These are phyloP conservation scores for Tranzscheliella williamsii DNA, from an alignment of 1,284 basidiomycete species.

Conservation along the genomic window DNA sequence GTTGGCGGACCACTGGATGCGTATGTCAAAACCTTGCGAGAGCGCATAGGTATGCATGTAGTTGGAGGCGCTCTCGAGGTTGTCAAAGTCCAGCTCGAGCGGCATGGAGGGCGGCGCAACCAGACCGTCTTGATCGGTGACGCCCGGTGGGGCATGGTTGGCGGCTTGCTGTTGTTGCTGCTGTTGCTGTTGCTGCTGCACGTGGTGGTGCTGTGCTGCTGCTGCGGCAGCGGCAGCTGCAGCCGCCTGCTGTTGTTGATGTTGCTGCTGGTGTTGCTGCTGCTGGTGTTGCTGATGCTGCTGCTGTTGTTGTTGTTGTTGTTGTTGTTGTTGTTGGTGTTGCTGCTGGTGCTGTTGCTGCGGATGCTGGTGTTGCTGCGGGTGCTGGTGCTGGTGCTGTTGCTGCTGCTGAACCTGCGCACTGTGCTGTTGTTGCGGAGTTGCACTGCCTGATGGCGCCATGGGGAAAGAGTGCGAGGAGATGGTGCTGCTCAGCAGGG, in stretches of 20 bases:
- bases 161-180: constrained; percentile 10
- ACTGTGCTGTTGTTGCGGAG: constrained; percentile 9
- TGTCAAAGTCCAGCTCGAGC: constrained; percentile 41
- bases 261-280: constrained; percentile 9
- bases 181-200: constrained; percentile 5
- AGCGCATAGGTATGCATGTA: constrained; percentile 44
- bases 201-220: background rate
- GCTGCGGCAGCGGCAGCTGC: constrained; percentile 2
- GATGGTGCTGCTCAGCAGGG: constrained; percentile 18
- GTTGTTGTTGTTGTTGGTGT: background rate
- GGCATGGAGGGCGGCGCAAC: constrained; percentile 41
- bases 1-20: constrained; percentile 45
- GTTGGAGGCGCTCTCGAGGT: constrained; percentile 36
- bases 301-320: constrained; percentile 4
- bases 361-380: constrained; percentile 8
- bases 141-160: constrained; percentile 18
- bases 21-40: constrained; percentile 43
- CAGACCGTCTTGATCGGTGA: constrained; percentile 20
- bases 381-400: constrained; percentile 14
- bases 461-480: constrained; percentile 37
- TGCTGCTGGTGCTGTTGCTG: constrained; percentile 17
- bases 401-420: constrained; percentile 2
- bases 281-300: constrained; percentile 17
- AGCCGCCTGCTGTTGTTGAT: constrained; percentile 11
- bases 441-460: constrained; percentile 23